Percentiles rank a stretch among this genome's conserved stretches.
Conservation (phyloP, 345 rosid species). For the Populus nigra region DNA sequence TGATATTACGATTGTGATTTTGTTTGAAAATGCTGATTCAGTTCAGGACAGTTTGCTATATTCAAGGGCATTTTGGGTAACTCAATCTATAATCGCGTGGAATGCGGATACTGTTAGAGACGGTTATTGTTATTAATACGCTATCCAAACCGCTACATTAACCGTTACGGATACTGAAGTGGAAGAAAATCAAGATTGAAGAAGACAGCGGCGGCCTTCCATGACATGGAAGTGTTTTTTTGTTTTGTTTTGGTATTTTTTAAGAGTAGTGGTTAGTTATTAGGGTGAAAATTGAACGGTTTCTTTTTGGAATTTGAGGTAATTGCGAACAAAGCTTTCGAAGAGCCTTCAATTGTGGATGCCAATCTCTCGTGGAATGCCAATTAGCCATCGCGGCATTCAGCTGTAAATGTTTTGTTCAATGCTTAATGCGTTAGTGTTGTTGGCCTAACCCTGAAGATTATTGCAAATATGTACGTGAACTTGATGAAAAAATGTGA, state of each 20-base stretch:
- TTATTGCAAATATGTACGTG: background rate
- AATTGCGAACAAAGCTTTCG: slow-evolving; percentile 56
- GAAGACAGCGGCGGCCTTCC: slow-evolving; percentile 53
- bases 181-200: slow-evolving; percentile 64
- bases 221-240: slow-evolving; percentile 32
- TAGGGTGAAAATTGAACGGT: background rate
- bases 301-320: slow-evolving; percentile 44
- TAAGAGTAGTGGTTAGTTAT: background rate
- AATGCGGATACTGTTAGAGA: slow-evolving; percentile 56
- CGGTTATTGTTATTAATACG: slow-evolving; percentile 66
- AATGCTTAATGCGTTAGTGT: background rate
- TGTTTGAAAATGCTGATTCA: slow-evolving; percentile 26
- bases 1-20: background rate
- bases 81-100: slow-evolving; percentile 65
- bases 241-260: background rate
- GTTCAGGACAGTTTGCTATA: slow-evolving; percentile 49
- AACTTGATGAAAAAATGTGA: background rate
- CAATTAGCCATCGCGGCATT: slow-evolving; percentile 68
- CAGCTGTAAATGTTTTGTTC: slow-evolving; percentile 41
- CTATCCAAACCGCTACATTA: slow-evolving; percentile 57
- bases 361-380: slow-evolving; percentile 60
- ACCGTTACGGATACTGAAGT: slow-evolving; percentile 50
- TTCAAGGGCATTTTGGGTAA: slow-evolving; percentile 77
- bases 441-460: background rate
- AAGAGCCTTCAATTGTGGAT: slow-evolving; percentile 55